phyloP scores from a whole-genome alignment of 2,329 filamentous ascomycete genomes.

The Stenocarpella maydis region DNA sequence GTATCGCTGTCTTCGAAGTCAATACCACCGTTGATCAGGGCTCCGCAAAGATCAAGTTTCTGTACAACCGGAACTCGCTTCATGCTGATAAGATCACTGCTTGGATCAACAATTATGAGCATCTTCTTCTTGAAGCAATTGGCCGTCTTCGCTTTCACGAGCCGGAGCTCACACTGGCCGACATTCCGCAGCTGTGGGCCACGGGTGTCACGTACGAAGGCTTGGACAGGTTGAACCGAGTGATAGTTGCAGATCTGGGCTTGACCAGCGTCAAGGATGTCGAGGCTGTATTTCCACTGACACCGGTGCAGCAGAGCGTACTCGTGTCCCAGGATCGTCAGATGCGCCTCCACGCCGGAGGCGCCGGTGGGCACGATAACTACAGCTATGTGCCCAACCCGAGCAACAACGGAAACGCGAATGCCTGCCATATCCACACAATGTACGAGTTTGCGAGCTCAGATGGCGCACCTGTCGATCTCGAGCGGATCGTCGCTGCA shows the following conservation, averaged over 20 bases:
- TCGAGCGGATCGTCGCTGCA: conserved; percentile 54
- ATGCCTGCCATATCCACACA: conserved; percentile 53
- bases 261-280: conserved; percentile 54
- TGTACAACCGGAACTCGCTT: conserved; percentile 52
- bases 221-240: conserved; percentile 53
- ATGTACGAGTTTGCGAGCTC: conserved; percentile 57
- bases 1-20: conserved; percentile 60
- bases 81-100: conserved; percentile 53
- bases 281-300: conserved; percentile 58
- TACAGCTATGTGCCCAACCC: conserved; percentile 25
- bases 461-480: conserved; percentile 50
- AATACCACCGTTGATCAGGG: conserved; percentile 57
- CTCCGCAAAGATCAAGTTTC: conserved; percentile 54
- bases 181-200: conserved; percentile 57
- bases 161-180: conserved; percentile 59
- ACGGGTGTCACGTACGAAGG: conserved; percentile 50
- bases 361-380: not conserved
- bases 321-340: conserved; percentile 54
- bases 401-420: conserved; percentile 40
- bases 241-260: conserved; percentile 51
- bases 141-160: conserved; percentile 50
- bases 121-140: conserved; percentile 54
- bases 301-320: conserved; percentile 58
- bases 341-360: conserved; percentile 26
- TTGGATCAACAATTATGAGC: conserved; percentile 59